Conservation (phyloP, 2,329 filamentous ascomycete genomes). For the Aspergillus niger region DNA sequence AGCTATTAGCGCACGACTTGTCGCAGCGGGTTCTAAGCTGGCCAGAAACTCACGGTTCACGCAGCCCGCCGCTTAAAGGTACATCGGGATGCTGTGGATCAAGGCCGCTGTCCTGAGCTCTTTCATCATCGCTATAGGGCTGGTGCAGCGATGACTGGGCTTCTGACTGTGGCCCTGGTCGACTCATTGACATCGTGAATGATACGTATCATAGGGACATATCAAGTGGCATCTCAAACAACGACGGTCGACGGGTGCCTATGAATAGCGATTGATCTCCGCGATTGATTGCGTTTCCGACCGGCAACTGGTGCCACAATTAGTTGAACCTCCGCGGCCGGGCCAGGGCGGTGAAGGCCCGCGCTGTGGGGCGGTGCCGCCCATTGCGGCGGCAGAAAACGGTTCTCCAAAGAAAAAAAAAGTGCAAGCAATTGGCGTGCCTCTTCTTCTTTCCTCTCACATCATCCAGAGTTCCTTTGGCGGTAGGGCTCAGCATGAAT, state of each 20-base stretch:
- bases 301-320: slow-evolving; percentile 13
- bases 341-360: slow-evolving; percentile 30
- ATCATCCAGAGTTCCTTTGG: slow-evolving; percentile 34
- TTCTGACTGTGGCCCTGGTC: slow-evolving; percentile 20
- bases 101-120: slow-evolving; percentile 22
- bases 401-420: slow-evolving; percentile 36
- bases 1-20: slow-evolving; percentile 3
- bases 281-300: slow-evolving; percentile 3
- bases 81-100: slow-evolving; percentile 20
- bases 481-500: slow-evolving; percentile 41
- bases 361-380: slow-evolving; percentile 31
- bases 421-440: slow-evolving; percentile 21
- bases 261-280: background rate
- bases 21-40: background rate
- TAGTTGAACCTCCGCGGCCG: slow-evolving; percentile 27
- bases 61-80: slow-evolving; percentile 33
- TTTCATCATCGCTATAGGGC: slow-evolving; percentile 16
- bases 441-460: slow-evolving; percentile 27
- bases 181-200: slow-evolving; percentile 32
- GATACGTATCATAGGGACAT: slow-evolving; percentile 17
- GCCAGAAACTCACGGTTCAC: slow-evolving; percentile 37
- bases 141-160: slow-evolving; percentile 19
- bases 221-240: slow-evolving; percentile 16
- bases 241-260: slow-evolving; percentile 18
- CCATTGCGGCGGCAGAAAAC: slow-evolving; percentile 26